Base-by-base conservation (phyloP, 148 eudicot genomes). In the Amaranthus hypochondriacus region DNA sequence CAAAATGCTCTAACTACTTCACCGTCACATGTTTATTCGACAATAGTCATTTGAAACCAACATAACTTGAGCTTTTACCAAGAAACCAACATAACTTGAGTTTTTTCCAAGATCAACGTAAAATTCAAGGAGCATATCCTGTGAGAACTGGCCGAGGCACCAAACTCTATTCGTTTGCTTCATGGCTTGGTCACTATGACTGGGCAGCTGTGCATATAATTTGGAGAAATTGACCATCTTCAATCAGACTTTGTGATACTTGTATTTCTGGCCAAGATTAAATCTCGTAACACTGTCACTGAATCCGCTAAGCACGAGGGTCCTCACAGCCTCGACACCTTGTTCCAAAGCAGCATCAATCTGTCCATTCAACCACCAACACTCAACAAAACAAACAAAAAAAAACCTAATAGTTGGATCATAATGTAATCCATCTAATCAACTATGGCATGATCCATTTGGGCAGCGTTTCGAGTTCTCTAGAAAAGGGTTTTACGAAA, bases 181-280 rank as follows among this genome's bases (percentile, higher is more conserved):
- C 39, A 18, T 43, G 48, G 46, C 46, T 13, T 8, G 53, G 61
- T 47, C 56, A 52, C 11, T 43, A 48, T 2, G 28, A 50, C 60
- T 48, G 77, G 56, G 66, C 39, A 12, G 50, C 48, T 63, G 61
- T 64, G 54, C 9, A 47, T 9, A 63, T 28, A 21, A 9, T 48
- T 56, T 48, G 66, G 46, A 39, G 73, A 10, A 7, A 47, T 39
- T 9, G 5, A 2, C 58, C 54, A 50, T 6, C 48, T 44, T 42
- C 6, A 21, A 9, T 77, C 66, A 87, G 63, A 95, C 94, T 83
- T 82, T 89, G 92, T 95, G 87, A 74, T 88, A 89, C 85, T 95
- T 95, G 90, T 88, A 95, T 54, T 92, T 95, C 86, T 95, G 97
- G 18, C 84, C 93, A 56, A 95, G 86, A 83, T 95, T 95, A 68